These are phyloP conservation scores for Odonthalia washingtoniensis DNA, from an alignment of 31 red algal species.

Conservation along the genomic window DNA sequence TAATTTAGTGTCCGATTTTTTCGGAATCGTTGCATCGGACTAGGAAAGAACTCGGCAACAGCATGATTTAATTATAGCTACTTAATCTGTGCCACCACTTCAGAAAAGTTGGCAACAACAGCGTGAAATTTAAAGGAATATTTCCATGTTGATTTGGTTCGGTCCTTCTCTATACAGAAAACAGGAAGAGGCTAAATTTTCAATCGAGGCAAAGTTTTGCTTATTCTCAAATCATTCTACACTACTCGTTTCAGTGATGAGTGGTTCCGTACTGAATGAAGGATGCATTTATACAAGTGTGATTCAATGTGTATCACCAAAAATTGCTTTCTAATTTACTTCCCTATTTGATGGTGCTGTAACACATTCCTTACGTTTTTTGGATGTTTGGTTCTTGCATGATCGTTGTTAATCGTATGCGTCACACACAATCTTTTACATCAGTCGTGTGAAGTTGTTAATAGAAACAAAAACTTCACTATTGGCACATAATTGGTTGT, in stretches of 20 bases:
- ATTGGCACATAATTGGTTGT: conserved; percentile 49
- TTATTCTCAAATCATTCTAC: conserved; percentile 68
- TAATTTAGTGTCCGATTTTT: conserved; percentile 72
- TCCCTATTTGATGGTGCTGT: conserved; percentile 61
- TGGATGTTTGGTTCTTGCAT: conserved; percentile 65
- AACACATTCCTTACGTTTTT: conserved; percentile 57
- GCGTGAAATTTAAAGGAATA: no score
- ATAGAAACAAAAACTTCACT: conserved; percentile 71
- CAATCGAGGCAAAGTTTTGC: conserved; percentile 67
- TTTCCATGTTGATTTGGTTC: conserved; percentile 64
- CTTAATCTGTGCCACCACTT: neutral
- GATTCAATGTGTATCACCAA: conserved; percentile 66
- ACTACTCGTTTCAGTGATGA: conserved; percentile 44
- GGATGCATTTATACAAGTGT: conserved; percentile 62
- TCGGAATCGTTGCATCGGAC: conserved; percentile 58
- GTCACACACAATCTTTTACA: conserved; percentile 60
- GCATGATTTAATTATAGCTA: neutral
- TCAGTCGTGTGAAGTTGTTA: conserved; percentile 53
- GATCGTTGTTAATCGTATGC: conserved; percentile 41
- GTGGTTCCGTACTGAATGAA: conserved; percentile 56
- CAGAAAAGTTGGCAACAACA: conserved; percentile 52
- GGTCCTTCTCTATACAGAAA: conserved; percentile 74
- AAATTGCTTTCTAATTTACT: conserved; percentile 66
- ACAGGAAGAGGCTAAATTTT: conserved; percentile 54
- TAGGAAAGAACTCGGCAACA: conserved; percentile 9